Base-by-base conservation (phyloP, 495 filamentous ascomycete species). In the Aspergillus conjunctus region DNA sequence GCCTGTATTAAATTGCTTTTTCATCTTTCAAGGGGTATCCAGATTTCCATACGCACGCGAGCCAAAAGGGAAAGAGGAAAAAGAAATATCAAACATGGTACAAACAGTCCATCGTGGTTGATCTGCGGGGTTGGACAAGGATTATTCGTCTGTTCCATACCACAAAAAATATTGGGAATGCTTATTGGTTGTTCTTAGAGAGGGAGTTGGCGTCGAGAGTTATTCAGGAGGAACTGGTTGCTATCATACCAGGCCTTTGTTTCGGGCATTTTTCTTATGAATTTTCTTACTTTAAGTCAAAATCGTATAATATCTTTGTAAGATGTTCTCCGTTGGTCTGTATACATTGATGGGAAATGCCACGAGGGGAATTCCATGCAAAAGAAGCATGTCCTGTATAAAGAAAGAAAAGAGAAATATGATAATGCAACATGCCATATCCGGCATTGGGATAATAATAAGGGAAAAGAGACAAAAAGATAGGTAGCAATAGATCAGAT, bases 321-420 rank as follows among this genome's bases (percentile, higher is more conserved):
- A 17, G 44, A 22, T 48, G 17, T 21, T 48, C 44, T 48, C 44
- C 18, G 44, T 48, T 48, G 18, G 18, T 48, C 44, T 48, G 44
- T 48, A 48, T 22, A 48, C 17, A 48, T 48, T 22, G 44, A 11
- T 7, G n/a, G 44, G 17, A 48, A 48, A 48, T 48, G 44, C 10
- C 44, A 48, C 44, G 3, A 48, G n/a, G 18, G 20, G 10, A 48
- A 22, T 18, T 48, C 44, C 44, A 48, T 48, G 44, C 44, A 18
- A 48, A 48, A 48, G 11, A 22, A 18, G 44, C 44, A 48, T 48
- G 44, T 48, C 44, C 44, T 48, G 44, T 48, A 48, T 48, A 48
- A 17, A 48, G 44, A 48, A 48, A 21, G 44, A 11, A 11, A 21
- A 21, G 37, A 9, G 9, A 11, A 12, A 41, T 41, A 48, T 26